Base-by-base conservation (phyloP, 768 basidiomycete genomes). In the Gloeopeniophorella convolvens region DNA sequence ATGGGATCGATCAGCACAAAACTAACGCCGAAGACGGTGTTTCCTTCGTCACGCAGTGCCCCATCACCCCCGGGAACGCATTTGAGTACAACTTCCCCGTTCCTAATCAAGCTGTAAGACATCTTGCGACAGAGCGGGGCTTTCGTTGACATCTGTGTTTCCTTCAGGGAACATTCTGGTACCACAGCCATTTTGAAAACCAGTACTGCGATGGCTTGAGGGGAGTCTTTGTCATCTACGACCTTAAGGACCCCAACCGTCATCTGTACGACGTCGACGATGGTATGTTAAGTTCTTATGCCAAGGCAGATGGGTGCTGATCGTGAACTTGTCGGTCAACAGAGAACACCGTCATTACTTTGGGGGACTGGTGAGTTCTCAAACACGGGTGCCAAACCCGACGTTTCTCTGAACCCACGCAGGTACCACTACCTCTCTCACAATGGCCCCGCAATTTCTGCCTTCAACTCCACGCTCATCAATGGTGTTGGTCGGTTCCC, bases 21-120 rank as follows among this genome's bases (percentile, higher is more conserved):
- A 45, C 56, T 1, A 49, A 49, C 12, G 37, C 30, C 3, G 45
- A 37, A 24, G 59, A 60, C 11, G 59, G 59, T 4, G 47, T 49
- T 3, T 59, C 62, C 1, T 64, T 62, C 20, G 62, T 72, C 2
- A 68, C 59, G n/a, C 74, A 77, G 52, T 77, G 76, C 57, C 36
- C 47, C 18, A 23, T 48, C 28, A n/a, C 32, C 8, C 47, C 47
- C 3, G 11, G 16, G 10, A 30, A 48, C 9, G 4, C 20, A n/a
- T 48, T 48, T 30, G n/a, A 3, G 20, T 48, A 48, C 37, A 3
- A 41, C 7, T 46, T 46, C n/a, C 1, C 16, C 5, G 30, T 33
- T 11, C 45, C 31, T 4, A 16, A 8, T 12, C 47, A 48, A 48
- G 64, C 36, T 73, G 74, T 45, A 61, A 11, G 2, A 2, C 16